These are phyloP conservation scores for Cyclotella cryptica DNA, from an alignment of 108 stramenopile species.

Conservation along the genomic window DNA sequence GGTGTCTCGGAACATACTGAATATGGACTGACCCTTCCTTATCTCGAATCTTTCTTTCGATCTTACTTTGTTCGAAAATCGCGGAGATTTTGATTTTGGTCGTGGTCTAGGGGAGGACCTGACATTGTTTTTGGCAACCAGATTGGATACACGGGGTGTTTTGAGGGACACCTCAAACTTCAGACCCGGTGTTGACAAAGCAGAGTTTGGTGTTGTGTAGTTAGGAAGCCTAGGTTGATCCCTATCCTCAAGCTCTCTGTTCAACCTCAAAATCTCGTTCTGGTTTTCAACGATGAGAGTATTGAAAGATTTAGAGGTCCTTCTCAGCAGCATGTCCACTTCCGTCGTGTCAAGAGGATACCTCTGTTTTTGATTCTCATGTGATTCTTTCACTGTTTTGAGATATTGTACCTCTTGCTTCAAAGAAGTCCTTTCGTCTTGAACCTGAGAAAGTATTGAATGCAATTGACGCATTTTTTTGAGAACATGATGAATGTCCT, in stretches of 20 bases:
- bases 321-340: constrained; percentile 2
- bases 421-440: constrained; percentile 26
- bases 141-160: constrained; percentile 9
- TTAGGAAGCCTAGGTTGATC: constrained; percentile 18
- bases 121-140: not conserved
- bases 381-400: constrained; percentile 32
- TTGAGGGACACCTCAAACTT: constrained; percentile 33
- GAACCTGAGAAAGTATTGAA: constrained; percentile 12
- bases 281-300: constrained; percentile 14
- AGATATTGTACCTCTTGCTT: constrained; percentile 37
- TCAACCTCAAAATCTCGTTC: constrained; percentile 20
- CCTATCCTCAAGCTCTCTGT: constrained; percentile 11
- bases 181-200: not conserved
- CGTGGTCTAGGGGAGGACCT: constrained; percentile 1
- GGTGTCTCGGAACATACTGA: constrained; percentile 38
- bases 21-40: constrained; percentile 42
- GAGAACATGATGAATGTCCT: constrained; percentile 9
- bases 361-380: not conserved
- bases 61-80: constrained; percentile 3
- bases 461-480: constrained; percentile 23
- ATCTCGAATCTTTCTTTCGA: constrained; percentile 41
- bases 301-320: constrained; percentile 12
- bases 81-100: not conserved
- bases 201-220: not conserved
- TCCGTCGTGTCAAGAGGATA: not conserved